Evolutionary conservation across 1,284 basidiomycete species (phyloP), one percentile per base, ranked within the genome.

Genomic region (Cryptococcus sp.): DNA sequence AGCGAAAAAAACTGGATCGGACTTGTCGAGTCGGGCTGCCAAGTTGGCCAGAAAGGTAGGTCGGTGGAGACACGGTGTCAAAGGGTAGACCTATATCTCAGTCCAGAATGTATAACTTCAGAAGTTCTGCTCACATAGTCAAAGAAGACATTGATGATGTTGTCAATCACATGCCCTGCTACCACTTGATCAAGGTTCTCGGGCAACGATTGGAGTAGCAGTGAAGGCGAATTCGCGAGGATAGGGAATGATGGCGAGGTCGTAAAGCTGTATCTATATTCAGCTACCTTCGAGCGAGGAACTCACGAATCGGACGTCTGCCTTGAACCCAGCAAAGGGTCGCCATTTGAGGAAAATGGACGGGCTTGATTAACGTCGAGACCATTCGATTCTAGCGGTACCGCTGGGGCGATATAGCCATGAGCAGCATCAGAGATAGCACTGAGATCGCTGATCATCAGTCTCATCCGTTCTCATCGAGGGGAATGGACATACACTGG

Each of bases 11-110:
- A 61, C 49, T 14, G 62, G 64, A 50, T 64, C 66, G 2, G 62
- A 64, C 59, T 61, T 66, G 60, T 63, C 71, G 14, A 32, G 53
- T 44, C 58, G 46, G 14, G 59, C 63, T 14, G 60, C 18, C 36
- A 73, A 55, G 43, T 71, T 60, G 10, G 62, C 59, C 14, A 69
- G 48, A 43, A 73, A 70, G 0, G 65, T 66, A 13, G 71, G 71
- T n/a, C 63, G 59, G 44, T 73, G 71, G 2, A 72, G 51, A 39
- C 63, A 67, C 1, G 71, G 71, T 9, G 66, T 70, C 16, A 72
- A 55, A 7, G 36, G 36, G 36, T 39, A 39, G 4, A 39, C 36
- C 36, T 39, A 14, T 7, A 16, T 39, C 7, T 39, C 18, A 19
- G 18, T 9, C 32, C 16, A 7, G 7, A 14, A 39, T 19, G 4